phyloP scores from a whole-genome alignment of 2,329 filamentous ascomycete genomes.

The Bipolaris oryzae region DNA sequence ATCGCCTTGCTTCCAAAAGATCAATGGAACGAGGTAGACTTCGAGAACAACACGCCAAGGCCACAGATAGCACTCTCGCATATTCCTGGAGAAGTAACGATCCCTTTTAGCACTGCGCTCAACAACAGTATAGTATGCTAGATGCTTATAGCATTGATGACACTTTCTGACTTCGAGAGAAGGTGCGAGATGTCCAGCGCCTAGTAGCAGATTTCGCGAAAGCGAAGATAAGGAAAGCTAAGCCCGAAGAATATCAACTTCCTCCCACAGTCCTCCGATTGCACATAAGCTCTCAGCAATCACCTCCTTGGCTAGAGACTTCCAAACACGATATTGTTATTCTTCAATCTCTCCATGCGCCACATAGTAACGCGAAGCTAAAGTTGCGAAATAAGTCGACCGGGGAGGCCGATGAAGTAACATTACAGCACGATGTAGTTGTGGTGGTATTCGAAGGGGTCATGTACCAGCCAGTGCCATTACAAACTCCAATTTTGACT shows the following conservation, averaged over 20 bases:
- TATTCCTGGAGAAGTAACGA: constrained; percentile 5
- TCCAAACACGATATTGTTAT: constrained; percentile 2
- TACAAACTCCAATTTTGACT: background rate
- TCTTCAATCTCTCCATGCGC: constrained; percentile 1
- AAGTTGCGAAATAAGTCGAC: constrained; percentile 5
- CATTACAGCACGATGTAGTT: constrained; percentile 1
- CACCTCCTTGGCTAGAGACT: constrained; percentile 1
- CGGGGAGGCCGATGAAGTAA: background rate
- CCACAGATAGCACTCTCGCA: background rate
- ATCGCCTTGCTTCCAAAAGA: constrained; percentile 3
- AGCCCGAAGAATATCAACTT: constrained; percentile 6
- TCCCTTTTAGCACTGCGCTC: background rate
- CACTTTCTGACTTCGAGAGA: background rate
- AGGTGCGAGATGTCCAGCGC: constrained; percentile 2
- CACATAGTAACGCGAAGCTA: constrained; percentile 1
- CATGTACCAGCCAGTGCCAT: constrained; percentile 3
- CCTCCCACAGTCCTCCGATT: background rate
- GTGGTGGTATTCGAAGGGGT: constrained; percentile 1
- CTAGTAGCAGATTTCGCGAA: constrained; percentile 3
- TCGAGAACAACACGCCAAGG: background rate
- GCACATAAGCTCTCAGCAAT: background rate
- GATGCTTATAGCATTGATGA: background rate
- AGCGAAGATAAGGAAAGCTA: constrained; percentile 6
- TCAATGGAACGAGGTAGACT: constrained; percentile 4
- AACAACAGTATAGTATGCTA: constrained; percentile 6